Conservation (phyloP, 352 stramenopile species). For the Pythium aquatile region DNA sequence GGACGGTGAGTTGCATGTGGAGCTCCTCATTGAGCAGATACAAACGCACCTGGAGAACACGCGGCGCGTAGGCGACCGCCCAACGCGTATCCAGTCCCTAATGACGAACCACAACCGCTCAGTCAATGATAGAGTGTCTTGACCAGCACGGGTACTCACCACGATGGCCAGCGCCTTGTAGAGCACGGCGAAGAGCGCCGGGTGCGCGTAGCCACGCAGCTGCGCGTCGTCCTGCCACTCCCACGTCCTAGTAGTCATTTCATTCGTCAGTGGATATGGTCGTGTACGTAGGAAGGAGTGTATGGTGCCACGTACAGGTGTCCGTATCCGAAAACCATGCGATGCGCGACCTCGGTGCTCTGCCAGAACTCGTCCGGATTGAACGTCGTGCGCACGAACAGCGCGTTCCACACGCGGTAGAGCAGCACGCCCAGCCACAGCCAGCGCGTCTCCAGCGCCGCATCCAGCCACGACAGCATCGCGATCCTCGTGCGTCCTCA, state of each 20-base stretch:
- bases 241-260: conserved; percentile 61
- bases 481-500: background rate
- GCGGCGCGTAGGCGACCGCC: conserved; percentile 75
- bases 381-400: conserved; percentile 85
- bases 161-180: conserved; percentile 74
- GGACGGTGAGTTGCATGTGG: background rate
- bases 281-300: too few relatives aligned
- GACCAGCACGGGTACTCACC: conserved; percentile 25
- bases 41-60: conserved; percentile 56
- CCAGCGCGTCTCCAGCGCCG: conserved; percentile 24
- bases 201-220: conserved; percentile 78
- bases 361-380: conserved; percentile 91
- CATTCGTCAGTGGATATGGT: background rate
- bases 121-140: background rate
- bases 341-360: conserved; percentile 84
- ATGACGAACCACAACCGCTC: background rate
- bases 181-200: conserved; percentile 67
- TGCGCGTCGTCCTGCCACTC: conserved; percentile 76
- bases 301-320: conserved; percentile 49
- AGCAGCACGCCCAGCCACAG: conserved; percentile 49
- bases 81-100: conserved; percentile 80
- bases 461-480: conserved; percentile 20
- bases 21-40: background rate
- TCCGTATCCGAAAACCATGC: conserved; percentile 84
- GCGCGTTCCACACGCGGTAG: conserved; percentile 79